phyloP scores from a whole-genome alignment of 2,329 filamentous ascomycete species.

The Alternaria triticina region DNA sequence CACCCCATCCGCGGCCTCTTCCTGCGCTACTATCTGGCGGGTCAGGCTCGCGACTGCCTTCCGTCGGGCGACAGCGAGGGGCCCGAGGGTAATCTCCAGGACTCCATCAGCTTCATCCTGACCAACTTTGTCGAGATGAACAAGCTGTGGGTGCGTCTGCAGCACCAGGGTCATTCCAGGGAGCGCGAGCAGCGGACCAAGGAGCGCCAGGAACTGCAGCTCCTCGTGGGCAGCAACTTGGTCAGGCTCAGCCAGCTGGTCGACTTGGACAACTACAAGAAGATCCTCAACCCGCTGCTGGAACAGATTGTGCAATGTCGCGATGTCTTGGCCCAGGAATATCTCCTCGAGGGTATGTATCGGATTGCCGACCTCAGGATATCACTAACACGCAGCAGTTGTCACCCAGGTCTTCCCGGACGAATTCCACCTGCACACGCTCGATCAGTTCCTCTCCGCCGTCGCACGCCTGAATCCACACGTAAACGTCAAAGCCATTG shows the following conservation, averaged over 20 bases:
- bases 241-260: slow-evolving; percentile 94
- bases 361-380: not conserved
- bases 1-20: slow-evolving; percentile 96
- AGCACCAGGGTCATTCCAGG: slow-evolving; percentile 95
- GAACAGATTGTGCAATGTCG: slow-evolving; percentile 98
- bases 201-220: slow-evolving; percentile 91
- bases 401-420: slow-evolving; percentile 99
- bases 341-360: slow-evolving; percentile 76
- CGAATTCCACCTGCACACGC: slow-evolving; percentile 95
- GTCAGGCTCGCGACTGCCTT: slow-evolving; percentile 88
- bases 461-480: slow-evolving; percentile 93
- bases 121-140: slow-evolving; percentile 99
- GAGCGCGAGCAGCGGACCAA: slow-evolving; percentile 93
- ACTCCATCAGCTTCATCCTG: slow-evolving; percentile 96
- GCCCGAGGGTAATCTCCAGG: slow-evolving; percentile 92
- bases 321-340: slow-evolving; percentile 96
- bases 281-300: slow-evolving; percentile 84
- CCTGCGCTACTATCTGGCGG: slow-evolving; percentile 92
- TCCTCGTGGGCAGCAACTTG: slow-evolving; percentile 95
- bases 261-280: slow-evolving; percentile 92
- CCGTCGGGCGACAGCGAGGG: slow-evolving; percentile 84
- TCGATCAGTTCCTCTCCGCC: slow-evolving; percentile 92
- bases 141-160: slow-evolving; percentile 96
- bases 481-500: slow-evolving; percentile 97
- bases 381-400: slow-evolving; percentile 60